Evolutionary conservation across 2,329 filamentous ascomycete species (phyloP).

Genomic region (Zasmidium cellare): DNA sequence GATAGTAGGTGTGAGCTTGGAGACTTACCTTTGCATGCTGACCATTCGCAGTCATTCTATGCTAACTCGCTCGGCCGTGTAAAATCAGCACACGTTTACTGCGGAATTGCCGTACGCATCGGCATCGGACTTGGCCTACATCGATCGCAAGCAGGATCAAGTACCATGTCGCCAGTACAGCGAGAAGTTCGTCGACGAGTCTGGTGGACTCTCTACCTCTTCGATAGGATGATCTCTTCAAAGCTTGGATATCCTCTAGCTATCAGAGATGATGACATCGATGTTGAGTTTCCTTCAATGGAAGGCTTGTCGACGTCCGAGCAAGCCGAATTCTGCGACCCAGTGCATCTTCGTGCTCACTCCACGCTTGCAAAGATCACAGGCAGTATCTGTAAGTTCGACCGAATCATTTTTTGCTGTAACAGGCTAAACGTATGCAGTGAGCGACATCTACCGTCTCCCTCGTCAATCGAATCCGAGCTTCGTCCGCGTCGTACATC

Average conservation of each 20-base stretch:
- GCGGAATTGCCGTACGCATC: slow-evolving; percentile 48
- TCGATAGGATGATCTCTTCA: slow-evolving; percentile 36
- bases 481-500: slow-evolving; percentile 40
- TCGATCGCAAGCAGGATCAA: slow-evolving; percentile 33
- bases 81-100: slow-evolving; percentile 46
- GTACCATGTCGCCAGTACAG: slow-evolving; percentile 36
- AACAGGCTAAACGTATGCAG: slow-evolving; percentile 11
- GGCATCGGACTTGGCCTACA: slow-evolving; percentile 49
- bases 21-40: background rate
- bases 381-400: slow-evolving; percentile 29
- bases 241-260: slow-evolving; percentile 37
- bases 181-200: slow-evolving; percentile 34
- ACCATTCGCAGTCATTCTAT: slow-evolving; percentile 43
- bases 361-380: slow-evolving; percentile 42
- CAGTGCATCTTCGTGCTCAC: slow-evolving; percentile 41
- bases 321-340: slow-evolving; percentile 37
- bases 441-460: slow-evolving; percentile 27
- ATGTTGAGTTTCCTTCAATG: slow-evolving; percentile 47
- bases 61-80: slow-evolving; percentile 48
- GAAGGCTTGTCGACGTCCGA: slow-evolving; percentile 30
- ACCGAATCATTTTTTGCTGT: slow-evolving; percentile 17
- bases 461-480: slow-evolving; percentile 23
- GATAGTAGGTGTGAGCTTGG: slow-evolving; percentile 37
- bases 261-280: slow-evolving; percentile 39
- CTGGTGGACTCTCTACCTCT: slow-evolving; percentile 38